Evolutionary conservation across 768 basidiomycete genomes (phyloP).

Genomic region (Hericium rajendrae): DNA sequence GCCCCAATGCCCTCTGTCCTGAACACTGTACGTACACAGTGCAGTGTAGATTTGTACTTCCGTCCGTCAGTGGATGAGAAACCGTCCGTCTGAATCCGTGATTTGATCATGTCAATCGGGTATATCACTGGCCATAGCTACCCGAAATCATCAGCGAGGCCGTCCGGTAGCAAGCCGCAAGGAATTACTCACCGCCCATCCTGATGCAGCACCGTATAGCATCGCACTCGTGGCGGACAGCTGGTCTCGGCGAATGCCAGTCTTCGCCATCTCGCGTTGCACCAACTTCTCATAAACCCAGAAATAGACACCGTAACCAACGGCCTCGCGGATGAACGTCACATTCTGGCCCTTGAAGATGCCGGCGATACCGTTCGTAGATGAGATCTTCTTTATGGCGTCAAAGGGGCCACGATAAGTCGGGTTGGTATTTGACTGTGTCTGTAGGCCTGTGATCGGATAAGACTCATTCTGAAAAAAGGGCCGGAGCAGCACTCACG

Average conservation of each 20-base stretch:
- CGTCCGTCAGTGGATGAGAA: constrained; percentile 66
- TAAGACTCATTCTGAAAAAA: not conserved
- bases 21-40: constrained; percentile 81
- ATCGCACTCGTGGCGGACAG: constrained; percentile 71
- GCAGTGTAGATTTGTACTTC: constrained; percentile 74
- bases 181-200: constrained; percentile 57
- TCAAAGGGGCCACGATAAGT: constrained; percentile 79
- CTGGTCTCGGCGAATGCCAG: constrained; percentile 64
- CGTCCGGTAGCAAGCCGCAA: constrained; percentile 5
- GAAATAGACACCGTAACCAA: constrained; percentile 86
- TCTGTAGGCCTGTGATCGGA: constrained; percentile 67
- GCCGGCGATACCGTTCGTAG: constrained; percentile 65
- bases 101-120: constrained; percentile 95
- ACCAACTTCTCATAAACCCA: constrained; percentile 87
- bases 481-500: constrained; percentile 38
- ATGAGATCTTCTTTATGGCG: constrained; percentile 78
- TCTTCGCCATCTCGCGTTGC: constrained; percentile 72
- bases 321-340: constrained; percentile 75
- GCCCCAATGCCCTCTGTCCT: constrained; percentile 73
- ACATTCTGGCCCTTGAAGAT: constrained; percentile 91
- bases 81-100: constrained; percentile 91
- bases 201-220: constrained; percentile 84
- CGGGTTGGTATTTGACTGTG: constrained; percentile 71
- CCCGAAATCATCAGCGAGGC: constrained; percentile 2
- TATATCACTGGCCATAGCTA: constrained; percentile 90